Conservation (phyloP, 345 rosid species). For the Salix viminalis region DNA sequence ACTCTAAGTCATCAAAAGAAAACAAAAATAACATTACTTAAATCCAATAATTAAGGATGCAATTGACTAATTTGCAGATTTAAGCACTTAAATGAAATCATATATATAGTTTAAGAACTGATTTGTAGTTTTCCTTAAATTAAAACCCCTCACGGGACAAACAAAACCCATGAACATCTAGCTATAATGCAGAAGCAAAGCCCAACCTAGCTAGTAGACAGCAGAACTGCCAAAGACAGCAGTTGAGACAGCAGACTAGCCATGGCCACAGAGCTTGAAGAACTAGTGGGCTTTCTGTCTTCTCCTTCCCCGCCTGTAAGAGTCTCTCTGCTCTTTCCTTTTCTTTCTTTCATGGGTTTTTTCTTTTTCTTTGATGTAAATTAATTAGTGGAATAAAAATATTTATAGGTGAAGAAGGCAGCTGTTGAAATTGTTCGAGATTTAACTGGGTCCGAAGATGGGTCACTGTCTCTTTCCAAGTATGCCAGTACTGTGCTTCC, state of each 20-base stretch:
- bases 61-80: not conserved
- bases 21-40: too few species aligned
- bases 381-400: not conserved
- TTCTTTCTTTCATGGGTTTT: too few species aligned
- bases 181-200: not conserved
- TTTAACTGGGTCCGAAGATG: conserved; percentile 83
- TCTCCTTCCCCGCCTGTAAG: conserved; percentile 66
- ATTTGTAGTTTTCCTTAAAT: not conserved
- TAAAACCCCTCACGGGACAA: not conserved
- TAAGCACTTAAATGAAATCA: not conserved
- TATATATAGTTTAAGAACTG: not conserved
- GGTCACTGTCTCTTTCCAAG: conserved; percentile 55
- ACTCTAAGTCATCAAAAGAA: too few species aligned
- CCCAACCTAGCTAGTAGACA: not conserved
- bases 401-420: conserved; percentile 68
- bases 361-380: not conserved
- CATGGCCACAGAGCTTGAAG: conserved; percentile 90
- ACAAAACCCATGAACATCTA: not conserved
- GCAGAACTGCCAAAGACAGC: not conserved
- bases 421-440: conserved; percentile 79
- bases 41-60: not conserved
- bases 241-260: conserved; percentile 15
- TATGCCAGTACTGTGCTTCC: conserved; percentile 50
- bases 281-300: conserved; percentile 63
- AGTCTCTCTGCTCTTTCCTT: conserved; percentile 2